phyloP scores from a whole-genome alignment of 768 basidiomycete genomes.

The Amanita brunnescens region DNA sequence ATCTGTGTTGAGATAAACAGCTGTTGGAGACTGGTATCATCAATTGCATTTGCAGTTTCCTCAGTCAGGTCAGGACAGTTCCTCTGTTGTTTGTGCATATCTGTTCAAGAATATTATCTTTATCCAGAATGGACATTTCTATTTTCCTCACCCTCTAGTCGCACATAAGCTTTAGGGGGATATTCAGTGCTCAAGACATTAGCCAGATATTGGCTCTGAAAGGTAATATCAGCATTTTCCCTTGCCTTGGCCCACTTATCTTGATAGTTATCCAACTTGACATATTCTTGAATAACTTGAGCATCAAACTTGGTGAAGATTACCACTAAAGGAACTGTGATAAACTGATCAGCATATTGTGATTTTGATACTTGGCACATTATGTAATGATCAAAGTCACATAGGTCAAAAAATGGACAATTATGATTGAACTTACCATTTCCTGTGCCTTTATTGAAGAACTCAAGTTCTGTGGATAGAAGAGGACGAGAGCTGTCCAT shows the following conservation, averaged over 20 bases:
- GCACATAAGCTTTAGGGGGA: neutral
- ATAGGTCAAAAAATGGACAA: too few relatives aligned
- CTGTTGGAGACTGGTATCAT: too few relatives aligned
- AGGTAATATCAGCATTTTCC: neutral
- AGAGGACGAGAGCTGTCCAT: neutral
- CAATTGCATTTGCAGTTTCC: too few relatives aligned
- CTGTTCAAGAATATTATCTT: too few relatives aligned
- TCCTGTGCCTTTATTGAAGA: neutral
- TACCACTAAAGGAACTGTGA: conserved; percentile 27
- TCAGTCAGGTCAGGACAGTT: too few relatives aligned
- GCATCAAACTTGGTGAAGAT: conserved; percentile 31
- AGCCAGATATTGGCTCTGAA: neutral
- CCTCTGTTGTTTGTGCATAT: too few relatives aligned
- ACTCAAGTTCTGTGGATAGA: neutral
- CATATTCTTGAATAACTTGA: conserved; percentile 14
- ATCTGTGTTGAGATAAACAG: too few relatives aligned
- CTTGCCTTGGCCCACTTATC: conserved; percentile 1
- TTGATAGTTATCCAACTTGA: neutral
- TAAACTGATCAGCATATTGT: too few relatives aligned
- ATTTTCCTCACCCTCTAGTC: conserved; percentile 5
- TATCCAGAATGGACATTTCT: too few relatives aligned
- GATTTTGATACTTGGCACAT: too few relatives aligned
- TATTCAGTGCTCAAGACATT: neutral
- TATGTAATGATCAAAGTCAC: too few relatives aligned
- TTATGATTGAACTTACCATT: neutral